Base-by-base conservation (phyloP, 2,329 filamentous ascomycete genomes). In the Cercospora nicotianae region DNA sequence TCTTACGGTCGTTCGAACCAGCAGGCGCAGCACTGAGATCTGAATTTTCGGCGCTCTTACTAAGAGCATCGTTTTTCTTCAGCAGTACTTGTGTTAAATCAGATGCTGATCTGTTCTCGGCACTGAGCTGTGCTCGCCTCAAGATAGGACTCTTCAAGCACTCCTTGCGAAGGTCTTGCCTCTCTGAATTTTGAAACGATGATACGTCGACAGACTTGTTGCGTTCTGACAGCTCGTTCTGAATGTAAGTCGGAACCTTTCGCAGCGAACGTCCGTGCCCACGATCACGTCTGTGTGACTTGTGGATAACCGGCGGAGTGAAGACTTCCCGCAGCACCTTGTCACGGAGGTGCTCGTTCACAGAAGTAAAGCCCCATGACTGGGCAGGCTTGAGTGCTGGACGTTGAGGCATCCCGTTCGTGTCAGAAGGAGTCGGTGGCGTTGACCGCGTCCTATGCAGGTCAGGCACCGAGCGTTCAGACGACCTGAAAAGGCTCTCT, bases 291-390 rank as follows among this genome's bases (percentile, higher is more conserved):
- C 90, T 89, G 68, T 93, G 90, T 69, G 91, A 90, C 73, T 94
- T 92, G 74, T 92, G 90, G 68, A 97, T 91, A 0, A 91, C 89
- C 63, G 93, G 91, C 67, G 93, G 92, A 53, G 93, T 83, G 75
- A 97, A 97, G 0, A 94, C 94, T 77, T 97, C 94, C 45, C 93
- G 92, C 76, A 97, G 90, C 0, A 97, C 93, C 78, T 96, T 92
- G 77, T 96, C 94, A 68, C 94, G 90, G 45, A 98, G 81, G 67
- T 90, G 89, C 74, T 91, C 91, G 77, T 98, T 98, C 67, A 97
- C 91, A 23, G 91, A 94, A 0, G 94, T 97, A 16, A 93, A 93
- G 7, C 94, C 94, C 94, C 94, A 97, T 69, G 86, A 89, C 60
- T 82, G 80, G 36, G 83, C 81, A 59, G 84, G 82, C 61, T 82